Evolutionary conservation across 257 asterid genomes (phyloP).

Genomic region (Linaria vulgaris): DNA sequence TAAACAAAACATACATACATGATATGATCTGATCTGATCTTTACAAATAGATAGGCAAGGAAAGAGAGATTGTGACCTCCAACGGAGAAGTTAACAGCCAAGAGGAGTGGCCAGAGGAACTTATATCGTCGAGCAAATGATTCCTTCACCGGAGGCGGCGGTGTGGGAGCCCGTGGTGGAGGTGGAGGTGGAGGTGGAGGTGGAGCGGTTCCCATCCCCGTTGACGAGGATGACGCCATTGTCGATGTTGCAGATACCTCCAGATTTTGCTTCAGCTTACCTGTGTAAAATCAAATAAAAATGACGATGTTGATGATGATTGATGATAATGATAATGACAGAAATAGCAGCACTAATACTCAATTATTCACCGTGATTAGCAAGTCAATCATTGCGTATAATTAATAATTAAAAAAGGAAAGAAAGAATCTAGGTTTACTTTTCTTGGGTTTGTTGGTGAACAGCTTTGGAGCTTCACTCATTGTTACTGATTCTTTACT

Average conservation of each 20-base stretch:
- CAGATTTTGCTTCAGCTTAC: constrained; percentile 52
- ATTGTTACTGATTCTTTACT: constrained; percentile 27
- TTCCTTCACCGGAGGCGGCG: constrained; percentile 50
- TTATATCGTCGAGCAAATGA: constrained; percentile 61
- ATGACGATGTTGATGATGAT: not conserved
- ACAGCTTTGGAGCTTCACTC: constrained; percentile 61
- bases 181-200: constrained; percentile 34
- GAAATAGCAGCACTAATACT: not conserved
- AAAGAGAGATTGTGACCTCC: constrained; percentile 82
- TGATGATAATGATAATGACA: not conserved
- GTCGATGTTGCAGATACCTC: constrained; percentile 35
- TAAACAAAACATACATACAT: not conserved
- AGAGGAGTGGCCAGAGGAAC: constrained; percentile 66
- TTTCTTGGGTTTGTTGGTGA: constrained; percentile 64
- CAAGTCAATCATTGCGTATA: not conserved
- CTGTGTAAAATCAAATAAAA: constrained; percentile 30
- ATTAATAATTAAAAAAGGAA: not conserved
- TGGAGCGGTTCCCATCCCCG: not conserved
- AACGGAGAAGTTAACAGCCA: constrained; percentile 66
- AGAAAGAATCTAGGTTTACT: constrained; percentile 25
- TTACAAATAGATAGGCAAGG: not conserved
- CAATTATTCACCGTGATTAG: not conserved
- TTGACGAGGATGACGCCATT: constrained; percentile 37
- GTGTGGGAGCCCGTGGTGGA: not conserved
- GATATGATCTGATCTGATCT: not conserved